Conservation (phyloP, 148 eudicot genomes). For the Rhododendron kiyosumense region DNA sequence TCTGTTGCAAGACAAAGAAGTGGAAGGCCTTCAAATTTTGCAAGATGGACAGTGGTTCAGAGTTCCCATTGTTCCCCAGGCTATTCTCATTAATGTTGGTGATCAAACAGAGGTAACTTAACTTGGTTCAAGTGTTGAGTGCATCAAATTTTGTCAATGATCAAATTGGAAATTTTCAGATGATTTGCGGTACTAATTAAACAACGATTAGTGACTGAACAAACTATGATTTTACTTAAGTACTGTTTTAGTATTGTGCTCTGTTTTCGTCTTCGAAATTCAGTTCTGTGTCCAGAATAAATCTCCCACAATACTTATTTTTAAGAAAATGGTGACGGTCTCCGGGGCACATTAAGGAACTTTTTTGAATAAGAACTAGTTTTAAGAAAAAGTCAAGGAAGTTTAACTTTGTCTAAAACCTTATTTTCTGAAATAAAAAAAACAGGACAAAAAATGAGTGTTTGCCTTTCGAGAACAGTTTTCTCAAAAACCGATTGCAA, state of each 20-base stretch:
- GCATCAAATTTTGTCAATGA: neutral
- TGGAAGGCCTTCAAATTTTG: slow-evolving; percentile 27
- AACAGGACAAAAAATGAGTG: too few relatives aligned
- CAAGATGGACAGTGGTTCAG: slow-evolving; percentile 29
- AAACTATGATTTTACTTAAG: neutral
- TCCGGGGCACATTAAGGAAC: neutral
- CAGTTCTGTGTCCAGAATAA: neutral
- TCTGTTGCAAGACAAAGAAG: slow-evolving; percentile 30
- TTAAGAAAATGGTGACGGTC: neutral
- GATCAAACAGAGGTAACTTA: slow-evolving; percentile 26
- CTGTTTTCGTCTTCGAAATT: neutral
- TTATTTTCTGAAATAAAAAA: too few relatives aligned
- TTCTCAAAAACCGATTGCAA: neutral
- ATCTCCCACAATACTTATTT: neutral
- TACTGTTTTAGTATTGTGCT: neutral
- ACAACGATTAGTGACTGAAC: neutral
- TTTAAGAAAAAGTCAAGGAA: neutral
- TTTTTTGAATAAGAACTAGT: neutral
- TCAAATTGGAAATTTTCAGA: too few relatives aligned
- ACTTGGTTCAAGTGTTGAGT: neutral
- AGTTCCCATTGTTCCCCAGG: slow-evolving; percentile 28
- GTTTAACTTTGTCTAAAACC: neutral
- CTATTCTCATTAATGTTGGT: slow-evolving; percentile 28
- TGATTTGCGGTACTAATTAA: neutral
- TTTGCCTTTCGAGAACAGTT: neutral